These are phyloP conservation scores for Ambrosiella beaveri DNA, from an alignment of 2,329 filamentous ascomycete species.

Conservation along the genomic window DNA sequence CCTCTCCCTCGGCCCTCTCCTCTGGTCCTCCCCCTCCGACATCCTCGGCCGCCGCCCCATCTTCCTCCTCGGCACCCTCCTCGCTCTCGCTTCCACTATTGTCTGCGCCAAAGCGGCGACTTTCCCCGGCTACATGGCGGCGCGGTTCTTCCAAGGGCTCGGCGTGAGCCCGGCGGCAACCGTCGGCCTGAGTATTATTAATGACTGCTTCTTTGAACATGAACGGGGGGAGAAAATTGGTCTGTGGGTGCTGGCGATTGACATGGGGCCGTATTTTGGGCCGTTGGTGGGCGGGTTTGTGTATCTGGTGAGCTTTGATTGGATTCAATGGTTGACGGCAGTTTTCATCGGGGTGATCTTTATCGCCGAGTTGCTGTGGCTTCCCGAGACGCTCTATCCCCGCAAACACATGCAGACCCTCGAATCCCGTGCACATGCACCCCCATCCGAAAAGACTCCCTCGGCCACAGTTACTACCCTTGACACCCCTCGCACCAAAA, in stretches of 20 bases:
- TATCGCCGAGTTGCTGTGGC: constrained; percentile 29
- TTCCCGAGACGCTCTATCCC: constrained; percentile 40
- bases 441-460: neutral
- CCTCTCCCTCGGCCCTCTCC: constrained; percentile 31
- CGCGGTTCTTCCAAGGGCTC: constrained; percentile 39
- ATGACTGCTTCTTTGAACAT: constrained; percentile 39
- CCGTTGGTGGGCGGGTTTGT: constrained; percentile 32
- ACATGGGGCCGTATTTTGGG: constrained; percentile 32
- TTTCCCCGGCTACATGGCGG: constrained; percentile 37
- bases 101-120: constrained; percentile 20
- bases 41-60: constrained; percentile 34
- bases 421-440: neutral
- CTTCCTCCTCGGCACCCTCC: constrained; percentile 25
- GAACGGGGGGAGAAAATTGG: constrained; percentile 37
- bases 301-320: constrained; percentile 27
- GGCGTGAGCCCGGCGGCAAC: constrained; percentile 36
- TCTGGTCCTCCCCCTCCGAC: constrained; percentile 31
- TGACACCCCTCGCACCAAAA: constrained; percentile 22
- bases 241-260: constrained; percentile 39
- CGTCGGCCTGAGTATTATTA: constrained; percentile 36
- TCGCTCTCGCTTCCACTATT: constrained; percentile 20
- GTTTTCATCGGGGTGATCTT: constrained; percentile 34
- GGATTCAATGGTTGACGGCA: constrained; percentile 38
- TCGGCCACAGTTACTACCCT: constrained; percentile 12
- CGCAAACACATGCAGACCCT: constrained; percentile 28